Evolutionary conservation across 495 filamentous ascomycete species (phyloP), one percentile per base, ranked within the genome.

Genomic region (Penicillium cinerascens): DNA sequence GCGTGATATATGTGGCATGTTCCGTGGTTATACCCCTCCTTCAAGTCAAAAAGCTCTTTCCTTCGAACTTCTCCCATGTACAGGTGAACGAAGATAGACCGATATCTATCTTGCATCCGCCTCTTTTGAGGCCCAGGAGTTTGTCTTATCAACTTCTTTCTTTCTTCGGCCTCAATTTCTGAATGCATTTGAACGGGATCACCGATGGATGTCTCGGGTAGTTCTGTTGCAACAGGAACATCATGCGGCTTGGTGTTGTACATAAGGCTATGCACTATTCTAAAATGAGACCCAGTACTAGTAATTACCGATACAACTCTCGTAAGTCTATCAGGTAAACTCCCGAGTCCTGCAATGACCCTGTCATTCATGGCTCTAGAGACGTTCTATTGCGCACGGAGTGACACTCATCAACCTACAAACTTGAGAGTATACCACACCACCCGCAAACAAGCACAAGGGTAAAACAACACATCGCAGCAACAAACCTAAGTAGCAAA

Each of bases 1-100:
- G 55, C 46, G 55, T 58, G 56, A 63, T 63, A 55, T 59, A 58
- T 60, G 62, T 65, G 62, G 54, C 59, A 63, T 65, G 62, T 65
- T 63, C 45, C 40, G 57, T 65, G 62, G 59, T 39, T 63, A 63
- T 63, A 63, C 62, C 62, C 62, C 55, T 55, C 29, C 29, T 47
- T 53, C 37, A 53, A 61, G 54, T 61, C 57, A 56, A 59, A 65
- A 65, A 59, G 51, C 44, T 43, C 46, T 58, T 46, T 35, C 37
- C 42, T 54, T 44, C 48, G 36, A 25, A 41, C 39, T 40, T 54
- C 51, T 41, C 33, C 44, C 33, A 15, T 58, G 59, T 58, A 63
- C 52, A 64, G 48, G 42, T 35, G 45, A 53, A 44, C 40, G 45
- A 53, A 44, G 41, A 27, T 42, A 44, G 50, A 36, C 25, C 33